These are phyloP conservation scores for Amborella trichopoda DNA, from an alignment of 164 flowering plant genomes.

Conservation along the genomic window DNA sequence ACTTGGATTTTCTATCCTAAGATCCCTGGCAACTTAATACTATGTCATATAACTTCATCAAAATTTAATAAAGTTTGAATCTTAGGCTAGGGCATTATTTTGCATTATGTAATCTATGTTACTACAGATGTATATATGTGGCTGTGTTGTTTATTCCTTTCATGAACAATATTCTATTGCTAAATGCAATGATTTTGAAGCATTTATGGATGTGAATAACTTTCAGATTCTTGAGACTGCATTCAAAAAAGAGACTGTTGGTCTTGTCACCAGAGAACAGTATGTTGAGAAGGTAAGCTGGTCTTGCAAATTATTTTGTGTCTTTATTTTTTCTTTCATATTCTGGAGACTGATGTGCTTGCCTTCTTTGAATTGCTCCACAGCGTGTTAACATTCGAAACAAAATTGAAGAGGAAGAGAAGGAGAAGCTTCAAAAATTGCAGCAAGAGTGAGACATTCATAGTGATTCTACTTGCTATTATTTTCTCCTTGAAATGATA, in stretches of 20 bases:
- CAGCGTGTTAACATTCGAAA: conserved; percentile 84
- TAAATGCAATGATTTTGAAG: too few relatives aligned
- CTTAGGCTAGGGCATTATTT: too few relatives aligned
- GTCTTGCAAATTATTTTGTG: not conserved
- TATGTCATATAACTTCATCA: too few relatives aligned
- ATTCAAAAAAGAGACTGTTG: conserved; percentile 97
- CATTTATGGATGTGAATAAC: too few relatives aligned
- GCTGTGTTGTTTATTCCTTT: too few relatives aligned
- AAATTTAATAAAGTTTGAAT: too few relatives aligned
- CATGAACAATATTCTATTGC: too few relatives aligned
- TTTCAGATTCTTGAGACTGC: conserved; percentile 90
- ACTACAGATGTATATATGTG: too few relatives aligned
- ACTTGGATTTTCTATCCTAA: too few relatives aligned
- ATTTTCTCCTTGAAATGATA: not conserved
- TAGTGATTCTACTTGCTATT: not conserved
- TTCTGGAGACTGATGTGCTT: not conserved
- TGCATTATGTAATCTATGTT: too few relatives aligned
- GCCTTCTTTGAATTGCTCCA: not conserved
- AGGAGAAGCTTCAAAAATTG: conserved; percentile 88
- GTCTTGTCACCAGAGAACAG: conserved; percentile 95
- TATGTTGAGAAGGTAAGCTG: conserved; percentile 88
- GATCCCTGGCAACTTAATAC: too few relatives aligned
- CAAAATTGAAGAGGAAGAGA: conserved; percentile 95
- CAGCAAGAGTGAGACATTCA: conserved; percentile 98
- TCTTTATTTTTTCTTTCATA: not conserved